A percentile compares a stretch with the other conserved stretches of the same genome.
phyloP scores from a whole-genome alignment of 2,329 filamentous ascomycete species.

The Chlorencoelia australis region DNA sequence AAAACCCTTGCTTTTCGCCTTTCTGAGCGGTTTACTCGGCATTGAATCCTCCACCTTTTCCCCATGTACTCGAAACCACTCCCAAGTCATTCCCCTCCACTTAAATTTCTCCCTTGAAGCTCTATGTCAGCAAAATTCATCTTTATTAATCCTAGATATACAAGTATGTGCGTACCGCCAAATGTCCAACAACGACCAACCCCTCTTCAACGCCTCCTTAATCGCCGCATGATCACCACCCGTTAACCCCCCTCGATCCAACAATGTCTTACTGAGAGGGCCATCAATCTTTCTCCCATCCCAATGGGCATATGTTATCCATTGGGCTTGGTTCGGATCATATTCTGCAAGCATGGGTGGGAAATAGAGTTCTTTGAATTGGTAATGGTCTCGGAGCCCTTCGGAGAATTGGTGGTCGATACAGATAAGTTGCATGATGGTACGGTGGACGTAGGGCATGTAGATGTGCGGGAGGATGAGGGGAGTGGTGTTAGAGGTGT shows the following conservation, averaged over 20 bases:
- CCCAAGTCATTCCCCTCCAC: slow-evolving; percentile 1
- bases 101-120: slow-evolving; percentile 3
- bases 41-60: slow-evolving; percentile 3
- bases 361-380: slow-evolving; percentile 2
- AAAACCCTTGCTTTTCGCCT: too few relatives aligned
- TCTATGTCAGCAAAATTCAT: too few relatives aligned
- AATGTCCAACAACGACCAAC: slow-evolving; percentile 1
- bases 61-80: neutral
- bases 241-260: slow-evolving; percentile 2
- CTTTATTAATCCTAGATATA: too few relatives aligned
- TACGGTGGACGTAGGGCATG: slow-evolving; percentile 3
- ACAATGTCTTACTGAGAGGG: slow-evolving; percentile 1
- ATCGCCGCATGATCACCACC: slow-evolving; percentile 1
- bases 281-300: neutral
- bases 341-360: slow-evolving; percentile 3
- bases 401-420: neutral
- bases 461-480: slow-evolving; percentile 1
- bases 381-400: neutral
- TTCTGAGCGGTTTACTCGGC: too few relatives aligned
- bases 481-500: neutral
- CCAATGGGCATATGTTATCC: slow-evolving; percentile 2
- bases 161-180: slow-evolving; percentile 10
- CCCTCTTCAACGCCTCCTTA: slow-evolving; percentile 1
- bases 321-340: slow-evolving; percentile 4
- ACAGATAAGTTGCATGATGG: neutral